Conservation (phyloP, 2,329 filamentous ascomycete species). For the Diplodia corticola region DNA sequence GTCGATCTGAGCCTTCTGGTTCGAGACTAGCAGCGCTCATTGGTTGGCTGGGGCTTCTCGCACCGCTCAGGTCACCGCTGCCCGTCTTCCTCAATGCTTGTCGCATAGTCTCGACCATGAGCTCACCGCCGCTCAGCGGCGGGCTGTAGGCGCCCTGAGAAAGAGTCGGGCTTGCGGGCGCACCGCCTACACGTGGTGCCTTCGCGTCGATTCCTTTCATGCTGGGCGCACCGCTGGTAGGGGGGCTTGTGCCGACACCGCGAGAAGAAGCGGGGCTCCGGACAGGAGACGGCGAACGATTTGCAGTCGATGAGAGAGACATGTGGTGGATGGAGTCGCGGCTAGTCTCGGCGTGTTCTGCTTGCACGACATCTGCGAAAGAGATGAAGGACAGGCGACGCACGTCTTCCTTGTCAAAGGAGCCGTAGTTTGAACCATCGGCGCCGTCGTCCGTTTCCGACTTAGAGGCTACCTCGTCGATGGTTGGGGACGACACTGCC, state of each 20-base stretch:
- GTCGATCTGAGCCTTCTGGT: conserved; percentile 35
- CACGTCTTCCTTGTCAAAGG: conserved; percentile 74
- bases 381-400: conserved; percentile 91
- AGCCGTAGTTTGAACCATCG: conserved; percentile 74
- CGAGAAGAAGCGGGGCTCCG: conserved; percentile 76
- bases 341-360: conserved; percentile 69
- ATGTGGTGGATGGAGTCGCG: conserved; percentile 70
- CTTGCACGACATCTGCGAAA: conserved; percentile 91
- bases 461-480: conserved; percentile 31
- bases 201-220: conserved; percentile 68
- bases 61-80: conserved; percentile 70
- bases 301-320: conserved; percentile 63
- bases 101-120: conserved; percentile 91
- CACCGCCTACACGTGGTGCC: conserved; percentile 45
- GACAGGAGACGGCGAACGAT: conserved; percentile 76
- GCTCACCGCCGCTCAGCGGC: conserved; percentile 62
- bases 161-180: conserved; percentile 60
- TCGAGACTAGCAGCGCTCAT: conserved; percentile 42
- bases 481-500: conserved; percentile 37
- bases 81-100: conserved; percentile 84
- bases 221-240: conserved; percentile 73
- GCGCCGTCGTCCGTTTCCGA: conserved; percentile 42
- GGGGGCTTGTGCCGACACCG: conserved; percentile 67
- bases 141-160: conserved; percentile 54
- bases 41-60: conserved; percentile 42